Conservation (phyloP, 306 rosid genomes). For the Lathyrus oleraceus region DNA sequence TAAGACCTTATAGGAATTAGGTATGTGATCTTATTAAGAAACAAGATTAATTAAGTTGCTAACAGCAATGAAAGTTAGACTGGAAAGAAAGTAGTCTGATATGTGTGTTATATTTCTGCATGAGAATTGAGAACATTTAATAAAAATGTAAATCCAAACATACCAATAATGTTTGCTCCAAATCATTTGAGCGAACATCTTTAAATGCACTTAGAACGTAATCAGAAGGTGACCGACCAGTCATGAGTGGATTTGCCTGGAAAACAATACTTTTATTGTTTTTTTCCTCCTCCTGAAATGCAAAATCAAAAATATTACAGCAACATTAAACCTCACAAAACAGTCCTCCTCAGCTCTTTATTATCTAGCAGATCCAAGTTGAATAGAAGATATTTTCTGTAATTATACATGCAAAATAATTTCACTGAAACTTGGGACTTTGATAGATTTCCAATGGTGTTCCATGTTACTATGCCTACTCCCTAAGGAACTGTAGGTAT, state of each 20-base stretch:
- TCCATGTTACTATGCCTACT: not conserved
- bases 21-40: not conserved
- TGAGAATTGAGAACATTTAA: slow-evolving; percentile 18
- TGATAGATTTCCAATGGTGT: slow-evolving; percentile 4
- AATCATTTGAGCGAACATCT: slow-evolving; percentile 76
- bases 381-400: not conserved
- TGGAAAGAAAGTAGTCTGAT: not conserved
- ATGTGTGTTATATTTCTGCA: not conserved
- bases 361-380: not conserved
- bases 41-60: not conserved
- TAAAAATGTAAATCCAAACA: slow-evolving; percentile 27
- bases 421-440: slow-evolving; percentile 15
- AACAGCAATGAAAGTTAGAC: not conserved
- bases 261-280: slow-evolving; percentile 46
- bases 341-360: not conserved
- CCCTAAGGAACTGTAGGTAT: not conserved
- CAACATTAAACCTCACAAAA: slow-evolving; percentile 15
- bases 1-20: not conserved
- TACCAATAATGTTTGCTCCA: slow-evolving; percentile 91
- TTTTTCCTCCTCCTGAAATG: slow-evolving; percentile 69
- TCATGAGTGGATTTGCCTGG: slow-evolving; percentile 69
- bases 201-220: slow-evolving; percentile 77
- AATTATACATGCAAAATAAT: not conserved
- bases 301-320: slow-evolving; percentile 31
- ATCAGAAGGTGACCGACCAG: slow-evolving; percentile 78